Evolutionary conservation across 2,329 filamentous ascomycete species (phyloP), one percentile per base, ranked within the genome.

Genomic region (Penicillium janthinellum): DNA sequence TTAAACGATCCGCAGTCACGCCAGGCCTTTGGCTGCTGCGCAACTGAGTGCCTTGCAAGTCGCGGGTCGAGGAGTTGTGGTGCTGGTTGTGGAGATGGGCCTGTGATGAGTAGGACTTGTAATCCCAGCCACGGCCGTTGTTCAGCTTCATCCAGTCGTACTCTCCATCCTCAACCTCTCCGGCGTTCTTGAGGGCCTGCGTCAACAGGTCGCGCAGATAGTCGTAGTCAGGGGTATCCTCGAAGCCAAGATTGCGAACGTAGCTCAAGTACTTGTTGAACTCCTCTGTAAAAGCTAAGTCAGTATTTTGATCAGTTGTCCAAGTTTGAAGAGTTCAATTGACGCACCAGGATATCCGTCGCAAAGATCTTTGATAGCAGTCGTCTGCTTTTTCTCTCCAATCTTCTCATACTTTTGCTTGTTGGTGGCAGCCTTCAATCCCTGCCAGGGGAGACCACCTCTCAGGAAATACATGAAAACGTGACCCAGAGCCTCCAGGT

Each of bases 401-500:
- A 99, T 99, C 85, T 98, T 98, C 81, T 99, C 95, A 76, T 99
- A 99, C 82, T 99, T 99, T 77, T 99, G 95, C 86, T 99, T 89
- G 79, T 89, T 89, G 57, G 86, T 89, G 15, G 86, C 86, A 69
- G 86, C 86, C 77, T 88, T 88, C 59, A 88, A 76, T 56, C 86
- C 86, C 74, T 89, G 86, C 86, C 86, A 89, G 57, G 86, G 86
- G 54, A 89, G 80, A 58, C 86, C 86, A 45, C 86, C 86, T 61
- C 86, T 78, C 50, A 89, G 77, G 77, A 89, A 88, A 77, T 89
- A 89, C 84, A 89, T 86, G 75, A 89, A 89, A 52, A 89, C 86
- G 71, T 89, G 86, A 20, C 86, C 86, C 11, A 89, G 75, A 14
- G 95, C 95, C 79, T 99, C 95, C 60, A 99, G 83, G 76, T 99